phyloP scores from a whole-genome alignment of 2,329 filamentous ascomycete genomes.

The Monilinia fructicola region DNA sequence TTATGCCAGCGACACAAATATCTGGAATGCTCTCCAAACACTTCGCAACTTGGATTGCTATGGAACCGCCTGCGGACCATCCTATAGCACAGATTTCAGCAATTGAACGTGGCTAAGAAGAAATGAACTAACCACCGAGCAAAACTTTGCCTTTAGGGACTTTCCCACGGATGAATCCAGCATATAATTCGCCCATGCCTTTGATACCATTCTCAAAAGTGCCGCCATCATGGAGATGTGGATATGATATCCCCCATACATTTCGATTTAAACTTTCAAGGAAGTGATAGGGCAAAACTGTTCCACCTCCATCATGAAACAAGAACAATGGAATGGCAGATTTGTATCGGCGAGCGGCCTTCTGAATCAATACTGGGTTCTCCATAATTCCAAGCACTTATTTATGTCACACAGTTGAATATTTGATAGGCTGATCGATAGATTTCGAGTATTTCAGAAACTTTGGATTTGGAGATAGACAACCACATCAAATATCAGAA shows the following conservation, averaged over 20 bases:
- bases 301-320: slow-evolving; percentile 21
- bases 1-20: slow-evolving; percentile 13
- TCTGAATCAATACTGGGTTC: slow-evolving; percentile 8
- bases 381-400: slow-evolving; percentile 1
- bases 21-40: slow-evolving; percentile 17
- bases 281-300: slow-evolving; percentile 14
- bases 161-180: slow-evolving; percentile 13
- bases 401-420: neutral
- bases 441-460: neutral
- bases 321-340: slow-evolving; percentile 16
- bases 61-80: slow-evolving; percentile 17
- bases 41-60: slow-evolving; percentile 16
- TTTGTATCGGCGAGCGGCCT: slow-evolving; percentile 12
- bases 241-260: slow-evolving; percentile 21
- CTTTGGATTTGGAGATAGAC: neutral
- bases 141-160: slow-evolving; percentile 13
- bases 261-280: slow-evolving; percentile 18
- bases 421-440: neutral
- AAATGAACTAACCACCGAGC: slow-evolving; percentile 11
- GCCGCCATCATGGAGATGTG: slow-evolving; percentile 11
- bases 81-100: slow-evolving; percentile 1
- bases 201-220: slow-evolving; percentile 13
- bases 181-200: slow-evolving; percentile 15
- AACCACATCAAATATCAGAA: neutral
- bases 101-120: neutral